A percentile compares a stretch with the other conserved stretches of the same genome.
Evolutionary conservation across 352 stramenopile genomes (phyloP).

Genomic region (Globisporangium cederbergense): DNA sequence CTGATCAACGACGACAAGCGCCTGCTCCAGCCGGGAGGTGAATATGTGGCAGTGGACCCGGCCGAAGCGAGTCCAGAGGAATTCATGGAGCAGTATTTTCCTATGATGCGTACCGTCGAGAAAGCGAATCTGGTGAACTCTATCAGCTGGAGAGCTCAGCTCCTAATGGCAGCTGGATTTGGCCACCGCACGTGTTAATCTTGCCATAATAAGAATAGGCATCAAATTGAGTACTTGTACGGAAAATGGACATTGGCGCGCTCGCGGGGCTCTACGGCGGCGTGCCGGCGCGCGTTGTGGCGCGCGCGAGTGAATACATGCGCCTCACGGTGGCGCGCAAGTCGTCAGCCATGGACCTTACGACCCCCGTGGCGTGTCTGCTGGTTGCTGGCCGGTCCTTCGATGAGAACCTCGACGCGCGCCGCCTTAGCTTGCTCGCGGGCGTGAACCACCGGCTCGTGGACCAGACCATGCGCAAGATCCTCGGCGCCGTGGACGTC

Average conservation of each 20-base stretch:
- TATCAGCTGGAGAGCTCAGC: no score
- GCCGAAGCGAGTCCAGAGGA: background rate
- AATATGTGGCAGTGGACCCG: no score
- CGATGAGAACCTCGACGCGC: constrained; percentile 45
- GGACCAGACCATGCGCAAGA: constrained; percentile 46
- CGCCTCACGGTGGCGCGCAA: constrained; percentile 47
- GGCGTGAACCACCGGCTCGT: constrained; percentile 37
- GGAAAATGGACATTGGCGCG: constrained; percentile 46
- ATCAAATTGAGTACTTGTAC: no score
- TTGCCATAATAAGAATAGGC: no score
- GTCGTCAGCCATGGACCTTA: constrained; percentile 25
- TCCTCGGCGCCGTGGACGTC: constrained; percentile 48
- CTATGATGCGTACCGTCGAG: background rate
- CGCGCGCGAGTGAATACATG: constrained; percentile 49
- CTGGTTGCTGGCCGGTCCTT: constrained; percentile 54
- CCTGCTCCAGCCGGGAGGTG: no score
- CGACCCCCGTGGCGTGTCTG: constrained; percentile 56
- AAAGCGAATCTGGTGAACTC: no score
- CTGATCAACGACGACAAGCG: no score
- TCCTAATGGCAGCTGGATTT: no score
- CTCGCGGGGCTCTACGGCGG: constrained; percentile 51
- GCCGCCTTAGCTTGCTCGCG: constrained; percentile 36
- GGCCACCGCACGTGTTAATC: no score
- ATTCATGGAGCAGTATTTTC: background rate
- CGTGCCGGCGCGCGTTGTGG: constrained; percentile 43